Conservation (phyloP, 2,329 filamentous ascomycete species). For the Claviceps digitariae region DNA sequence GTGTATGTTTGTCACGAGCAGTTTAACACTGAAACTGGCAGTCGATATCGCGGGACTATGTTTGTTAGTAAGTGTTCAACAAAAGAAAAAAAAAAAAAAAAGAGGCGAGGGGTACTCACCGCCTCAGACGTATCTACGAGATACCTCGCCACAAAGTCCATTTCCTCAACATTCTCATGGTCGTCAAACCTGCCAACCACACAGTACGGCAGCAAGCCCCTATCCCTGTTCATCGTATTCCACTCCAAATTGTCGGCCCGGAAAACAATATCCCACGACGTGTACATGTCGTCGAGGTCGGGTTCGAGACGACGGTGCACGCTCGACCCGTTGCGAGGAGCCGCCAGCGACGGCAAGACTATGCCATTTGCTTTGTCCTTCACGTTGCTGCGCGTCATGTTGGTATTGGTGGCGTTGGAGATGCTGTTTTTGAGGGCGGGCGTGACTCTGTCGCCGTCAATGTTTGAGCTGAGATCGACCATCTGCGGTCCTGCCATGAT, state of each 20-base stretch:
- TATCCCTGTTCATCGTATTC: background rate
- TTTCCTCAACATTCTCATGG: background rate
- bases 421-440: no score
- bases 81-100: background rate
- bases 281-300: background rate
- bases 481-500: background rate
- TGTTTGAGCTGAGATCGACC: no score
- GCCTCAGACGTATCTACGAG: background rate
- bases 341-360: background rate
- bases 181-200: background rate
- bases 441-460: background rate
- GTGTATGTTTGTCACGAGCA: background rate
- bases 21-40: conserved; percentile 7
- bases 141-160: background rate
- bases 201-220: background rate
- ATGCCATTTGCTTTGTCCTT: background rate
- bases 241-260: background rate
- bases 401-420: background rate
- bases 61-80: background rate
- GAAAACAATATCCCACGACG: background rate
- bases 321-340: background rate
- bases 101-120: background rate
- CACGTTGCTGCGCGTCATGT: background rate
- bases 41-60: background rate
- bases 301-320: no score